Evolutionary conservation across 2,329 filamentous ascomycete species (phyloP).

Genomic region (Coniella vitis): DNA sequence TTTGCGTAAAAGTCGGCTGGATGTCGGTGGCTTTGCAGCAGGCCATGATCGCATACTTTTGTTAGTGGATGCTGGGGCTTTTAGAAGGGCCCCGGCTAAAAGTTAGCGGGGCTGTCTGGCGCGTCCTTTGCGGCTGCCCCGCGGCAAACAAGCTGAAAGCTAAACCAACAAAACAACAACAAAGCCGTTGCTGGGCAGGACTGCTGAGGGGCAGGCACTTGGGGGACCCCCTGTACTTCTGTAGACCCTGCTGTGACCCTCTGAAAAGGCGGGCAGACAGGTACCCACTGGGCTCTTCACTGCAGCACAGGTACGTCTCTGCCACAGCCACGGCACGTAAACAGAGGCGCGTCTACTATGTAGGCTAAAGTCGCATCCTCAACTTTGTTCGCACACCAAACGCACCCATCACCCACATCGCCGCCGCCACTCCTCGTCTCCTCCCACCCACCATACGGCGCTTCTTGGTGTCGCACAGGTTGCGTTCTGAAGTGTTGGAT

Average conservation of each 20-base stretch:
- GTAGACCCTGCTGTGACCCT: too few species aligned
- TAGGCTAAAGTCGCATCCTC: background rate
- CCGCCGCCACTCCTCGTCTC: background rate
- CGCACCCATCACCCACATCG: background rate
- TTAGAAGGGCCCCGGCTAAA: too few species aligned
- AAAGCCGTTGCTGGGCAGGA: slow-evolving; percentile 6
- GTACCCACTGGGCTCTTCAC: too few species aligned
- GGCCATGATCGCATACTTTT: too few species aligned
- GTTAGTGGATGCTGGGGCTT: too few species aligned
- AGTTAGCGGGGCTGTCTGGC: slow-evolving; percentile 3
- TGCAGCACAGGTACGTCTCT: too few species aligned
- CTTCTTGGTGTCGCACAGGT: background rate
- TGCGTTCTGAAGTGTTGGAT: background rate
- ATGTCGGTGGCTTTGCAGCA: background rate
- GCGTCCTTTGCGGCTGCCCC: background rate
- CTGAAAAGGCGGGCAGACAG: too few species aligned
- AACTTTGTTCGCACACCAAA: background rate
- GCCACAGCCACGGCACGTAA: background rate
- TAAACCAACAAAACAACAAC: slow-evolving; percentile 8
- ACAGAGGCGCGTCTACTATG: background rate
- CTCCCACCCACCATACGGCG: background rate
- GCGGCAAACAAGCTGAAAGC: too few species aligned
- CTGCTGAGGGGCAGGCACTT: too few species aligned
- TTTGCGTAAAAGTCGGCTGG: too few species aligned
- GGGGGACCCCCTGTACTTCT: too few species aligned